Base-by-base conservation (phyloP, 2,329 filamentous ascomycete genomes). In the Pseudogymnoascus sp. region DNA sequence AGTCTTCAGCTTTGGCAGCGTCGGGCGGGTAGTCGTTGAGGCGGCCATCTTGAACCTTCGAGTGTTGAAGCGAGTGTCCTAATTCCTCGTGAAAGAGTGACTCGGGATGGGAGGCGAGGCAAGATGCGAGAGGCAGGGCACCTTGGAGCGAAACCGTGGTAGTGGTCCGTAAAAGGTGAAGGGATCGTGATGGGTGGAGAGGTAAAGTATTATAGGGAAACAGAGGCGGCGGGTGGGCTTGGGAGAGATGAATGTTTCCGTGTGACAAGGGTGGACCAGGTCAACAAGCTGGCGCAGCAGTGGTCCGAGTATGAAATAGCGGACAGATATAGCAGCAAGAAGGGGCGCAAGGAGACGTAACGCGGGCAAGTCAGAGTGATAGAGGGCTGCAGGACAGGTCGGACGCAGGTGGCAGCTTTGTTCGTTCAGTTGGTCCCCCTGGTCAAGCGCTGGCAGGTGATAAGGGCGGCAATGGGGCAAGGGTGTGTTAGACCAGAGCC, bases 1-100 rank as follows among this genome's bases (percentile, higher is more conserved):
- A 68, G 85, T 88, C 69, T 82, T 79, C 74, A 88, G 80, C 76
- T 83, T 82, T 69, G 81, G 76, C 72, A 85, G 79, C 82, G 82
- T 87, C 70, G 84, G 84, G 19, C 56, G 35, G 29, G 31, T 60
- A 21, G 56, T 37, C 31, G 56, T 60, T 53, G 44, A 53, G 15
- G 44, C 23, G 44, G n/a, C 44, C 44, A 53, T 53, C 10, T 53
- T 53, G 15, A 53, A 23, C 31, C 7, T 53, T 29, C 23, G 23
- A 53, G 7, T 31, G 23, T 53, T 53, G 44, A 53, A 53, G 44
- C 44, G 44, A 53, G 44, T 53, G 44, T 53, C 44, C 15, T 53
- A 31, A 5, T 4, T 15, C 44, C 15, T 53, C 15, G 23, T 31
- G 44, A 53, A 53, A 29, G 44, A 50, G 29, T 31, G 44, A 53